Evolutionary conservation across 23 red algal genomes (phyloP), one percentile per base, ranked within the genome.

Genomic region (Chondrus crispus): DNA sequence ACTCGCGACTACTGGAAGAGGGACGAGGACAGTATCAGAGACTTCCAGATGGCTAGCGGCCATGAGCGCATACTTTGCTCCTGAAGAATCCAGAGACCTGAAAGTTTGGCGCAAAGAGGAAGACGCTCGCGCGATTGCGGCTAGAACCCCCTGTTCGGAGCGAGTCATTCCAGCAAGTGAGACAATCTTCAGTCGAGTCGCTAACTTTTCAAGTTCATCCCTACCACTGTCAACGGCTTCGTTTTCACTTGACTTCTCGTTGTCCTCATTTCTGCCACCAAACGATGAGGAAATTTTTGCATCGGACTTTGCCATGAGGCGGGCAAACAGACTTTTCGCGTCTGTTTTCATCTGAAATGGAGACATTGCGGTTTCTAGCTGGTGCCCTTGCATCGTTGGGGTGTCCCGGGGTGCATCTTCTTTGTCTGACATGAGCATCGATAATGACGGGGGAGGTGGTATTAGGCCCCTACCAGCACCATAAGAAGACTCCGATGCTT

Each of bases 221-320:
- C 6, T 11, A 38, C 20, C 10, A n/a, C 50, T 13, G 37, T 46
- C 87, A 62, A 45, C 42, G 5, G 24, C 14, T 11, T 68, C 74
- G 26, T 80, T 29, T 87, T 87, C 83, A 26, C 14, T 35, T 30
- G 46, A 13, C 10, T 53, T 46, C 45, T 48, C 60, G 16, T 57
- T 80, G 2, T 68, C 60, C 26, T 35, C 54, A 19, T 72, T 62
- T 18, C 39, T 40, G 26, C 37, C 32, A 33, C 46, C 43, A 51
- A 29, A 54, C 18, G 68, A 55, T 46, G 26, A 51, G 39, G 55
- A 9, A 66, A 69, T 40, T 18, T 78, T 43, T 4, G 87, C 87
- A 18, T 80, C 87, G 18, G 87, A 81, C 55, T 91, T 91, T 35
- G 64, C 87, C 87, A 91, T 91, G 22, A 91, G 71, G 13, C 37